Evolutionary conservation across 441 rosid species (phyloP).

Genomic region (Kokia cookei): DNA sequence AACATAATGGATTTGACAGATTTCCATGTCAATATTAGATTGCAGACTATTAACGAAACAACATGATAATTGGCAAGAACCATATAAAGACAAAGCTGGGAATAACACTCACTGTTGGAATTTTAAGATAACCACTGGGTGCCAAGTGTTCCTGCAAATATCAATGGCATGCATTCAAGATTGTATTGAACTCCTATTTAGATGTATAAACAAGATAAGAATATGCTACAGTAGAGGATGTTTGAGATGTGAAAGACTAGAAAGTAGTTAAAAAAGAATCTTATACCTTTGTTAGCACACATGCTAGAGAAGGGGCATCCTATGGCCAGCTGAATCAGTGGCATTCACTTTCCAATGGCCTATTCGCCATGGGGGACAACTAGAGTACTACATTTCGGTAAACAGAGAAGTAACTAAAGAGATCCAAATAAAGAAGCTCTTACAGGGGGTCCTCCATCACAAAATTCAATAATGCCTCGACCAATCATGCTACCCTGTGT

Average conservation of each 20-base stretch:
- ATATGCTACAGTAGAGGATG: no score
- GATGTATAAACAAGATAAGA: no score
- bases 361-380: not conserved
- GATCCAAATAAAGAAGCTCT: not conserved
- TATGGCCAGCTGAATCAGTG: not conserved
- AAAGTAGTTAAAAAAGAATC: not conserved
- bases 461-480: conserved; percentile 73
- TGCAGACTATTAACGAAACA: no score
- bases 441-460: conserved; percentile 80
- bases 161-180: no score
- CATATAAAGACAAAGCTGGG: not conserved
- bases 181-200: no score
- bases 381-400: not conserved
- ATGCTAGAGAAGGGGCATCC: not conserved
- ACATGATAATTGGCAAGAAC: no score
- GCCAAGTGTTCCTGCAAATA: conserved; percentile 82
- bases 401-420: not conserved
- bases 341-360: not conserved
- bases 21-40: not conserved
- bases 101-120: conserved; percentile 62
- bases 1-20: not conserved
- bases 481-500: conserved; percentile 67
- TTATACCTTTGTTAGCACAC: conserved; percentile 17
- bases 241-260: not conserved
- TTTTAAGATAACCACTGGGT: conserved; percentile 71